Base-by-base conservation (phyloP, 441 rosid genomes). In the Aleurites moluccanus region DNA sequence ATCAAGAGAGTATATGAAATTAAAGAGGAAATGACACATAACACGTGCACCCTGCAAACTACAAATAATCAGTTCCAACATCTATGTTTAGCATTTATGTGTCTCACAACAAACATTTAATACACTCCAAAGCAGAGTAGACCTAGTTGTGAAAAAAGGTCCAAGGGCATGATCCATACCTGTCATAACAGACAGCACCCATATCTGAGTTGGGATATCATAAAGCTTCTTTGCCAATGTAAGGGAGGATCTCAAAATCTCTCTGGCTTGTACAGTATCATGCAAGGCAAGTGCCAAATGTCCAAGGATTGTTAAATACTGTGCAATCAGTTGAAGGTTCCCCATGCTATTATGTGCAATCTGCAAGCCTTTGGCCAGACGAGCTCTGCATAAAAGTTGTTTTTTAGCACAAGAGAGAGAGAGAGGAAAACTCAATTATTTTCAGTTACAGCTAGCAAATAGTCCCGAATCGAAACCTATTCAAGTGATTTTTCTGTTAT, bases 271-370 rank as follows among this genome's bases (percentile, higher is more conserved):
- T 38, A 79, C 87, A 2, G 97, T 87, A 79, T 95, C 99, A 78
- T 93, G 98, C 77, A 95, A 77, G 63, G 93, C 91, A 79, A 95
- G 95, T 75, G 97, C 99, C 80, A 95, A 82, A 79, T 88, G 91
- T 65, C 99, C 99, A 59, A 95, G 90, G 80, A 93, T 84, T 63
- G 97, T 91, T 87, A 95, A 81, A 80, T 89, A 93, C 82, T 95
- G 99, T 9, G 99, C 79, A 81, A 93, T 93, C 70, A 93, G 97
- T 85, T 95, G 99, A 83, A 95, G 96, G 87, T 95, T 93, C 67
- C 98, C 96, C 93, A 91, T 85, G 78, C 91, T 89, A 82, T 81
- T 84, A 80, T 93, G 97, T 50, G 98, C 93, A 64, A 91, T 86
- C 85, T 95, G 98, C 87, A 95, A 84, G 64, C 99, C 99, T 83